A percentile compares a stretch with the other conserved stretches of the same genome.
Conservation (phyloP, 352 stramenopile genomes). For the Pythium pyrilobum region DNA sequence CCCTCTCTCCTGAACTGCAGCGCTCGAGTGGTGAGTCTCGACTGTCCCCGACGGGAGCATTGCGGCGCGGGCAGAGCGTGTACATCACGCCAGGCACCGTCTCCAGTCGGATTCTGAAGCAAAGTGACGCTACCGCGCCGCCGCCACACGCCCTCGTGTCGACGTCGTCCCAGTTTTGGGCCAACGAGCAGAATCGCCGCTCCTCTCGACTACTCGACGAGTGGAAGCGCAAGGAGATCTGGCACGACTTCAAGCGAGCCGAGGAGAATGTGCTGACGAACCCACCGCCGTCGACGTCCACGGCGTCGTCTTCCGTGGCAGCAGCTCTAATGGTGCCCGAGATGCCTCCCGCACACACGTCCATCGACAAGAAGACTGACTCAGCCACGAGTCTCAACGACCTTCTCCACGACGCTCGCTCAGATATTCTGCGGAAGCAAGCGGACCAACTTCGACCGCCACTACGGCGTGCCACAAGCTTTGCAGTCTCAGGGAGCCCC, state of each 20-base stretch:
- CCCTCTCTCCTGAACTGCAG: neutral
- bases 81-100: neutral
- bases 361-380: neutral
- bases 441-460: neutral
- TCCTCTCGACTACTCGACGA: conserved; percentile 59
- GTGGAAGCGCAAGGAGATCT: conserved; percentile 70
- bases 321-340: neutral
- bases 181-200: conserved; percentile 22
- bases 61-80: conserved; percentile 5
- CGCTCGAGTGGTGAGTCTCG: neutral
- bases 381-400: neutral
- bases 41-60: neutral
- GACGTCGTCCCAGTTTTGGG: conserved; percentile 42
- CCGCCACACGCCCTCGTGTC: neutral
- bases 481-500: neutral
- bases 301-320: neutral
- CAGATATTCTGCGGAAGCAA: neutral
- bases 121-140: neutral
- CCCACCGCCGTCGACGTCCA: neutral
- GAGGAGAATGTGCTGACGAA: conserved; percentile 37
- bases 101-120: neutral
- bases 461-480: conserved; percentile 1
- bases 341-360: too few species aligned
- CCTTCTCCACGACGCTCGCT: neutral
- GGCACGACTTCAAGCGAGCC: conserved; percentile 62